Evolutionary conservation across 2,329 filamentous ascomycete genomes (phyloP).

Genomic region (Clarireedia sp.): DNA sequence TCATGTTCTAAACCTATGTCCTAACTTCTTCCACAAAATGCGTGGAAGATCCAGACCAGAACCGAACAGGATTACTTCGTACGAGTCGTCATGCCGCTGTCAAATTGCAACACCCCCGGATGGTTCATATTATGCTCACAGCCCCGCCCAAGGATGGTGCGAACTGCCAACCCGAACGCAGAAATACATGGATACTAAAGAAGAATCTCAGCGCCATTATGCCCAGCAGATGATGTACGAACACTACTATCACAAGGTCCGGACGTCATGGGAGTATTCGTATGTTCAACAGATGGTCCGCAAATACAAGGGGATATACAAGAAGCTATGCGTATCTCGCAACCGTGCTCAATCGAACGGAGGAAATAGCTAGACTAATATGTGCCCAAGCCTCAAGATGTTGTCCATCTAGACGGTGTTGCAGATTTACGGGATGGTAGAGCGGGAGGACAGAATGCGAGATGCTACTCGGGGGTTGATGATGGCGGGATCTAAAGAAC

Average conservation of each 20-base stretch:
- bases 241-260: conserved; percentile 14
- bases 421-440: too few species aligned
- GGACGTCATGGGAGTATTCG: neutral
- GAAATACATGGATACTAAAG: neutral
- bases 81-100: conserved; percentile 3
- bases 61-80: conserved; percentile 8
- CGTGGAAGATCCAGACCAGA: conserved; percentile 6
- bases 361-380: too few species aligned
- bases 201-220: neutral
- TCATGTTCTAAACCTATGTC: too few species aligned
- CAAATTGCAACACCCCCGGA: neutral
- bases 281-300: neutral
- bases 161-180: conserved; percentile 11
- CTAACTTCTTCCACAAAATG: conserved; percentile 2
- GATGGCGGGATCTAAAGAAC: too few species aligned
- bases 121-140: neutral
- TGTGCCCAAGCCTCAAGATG: too few species aligned
- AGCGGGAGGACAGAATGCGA: too few species aligned
- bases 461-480: too few species aligned
- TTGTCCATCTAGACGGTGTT: too few species aligned
- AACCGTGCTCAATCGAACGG: too few species aligned
- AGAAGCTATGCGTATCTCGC: too few species aligned
- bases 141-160: neutral
- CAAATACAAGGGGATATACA: too few species aligned
- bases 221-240: conserved; percentile 9